Base-by-base conservation (phyloP, 2,329 filamentous ascomycete genomes). In the Cladophialophora immunda region DNA sequence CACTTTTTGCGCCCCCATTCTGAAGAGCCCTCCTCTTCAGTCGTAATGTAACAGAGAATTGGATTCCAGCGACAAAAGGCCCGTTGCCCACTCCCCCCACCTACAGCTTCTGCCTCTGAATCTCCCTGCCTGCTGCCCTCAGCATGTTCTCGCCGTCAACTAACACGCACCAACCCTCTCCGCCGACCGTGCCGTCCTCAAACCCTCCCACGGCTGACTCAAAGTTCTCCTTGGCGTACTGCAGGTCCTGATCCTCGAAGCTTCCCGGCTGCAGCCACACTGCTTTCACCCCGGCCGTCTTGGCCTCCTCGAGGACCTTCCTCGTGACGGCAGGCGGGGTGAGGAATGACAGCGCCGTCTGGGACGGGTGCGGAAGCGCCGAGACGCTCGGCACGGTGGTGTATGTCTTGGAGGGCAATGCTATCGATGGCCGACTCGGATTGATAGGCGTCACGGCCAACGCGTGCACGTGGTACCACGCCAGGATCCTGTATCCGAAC, bases 201-300 rank as follows among this genome's bases (percentile, higher is more conserved):
- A 41, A 89, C 82, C 85, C 89, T 68, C 83, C 87, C 50, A 92
- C 90, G 38, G 93, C 85, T 54, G 83, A 90, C 71, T 88, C 82
- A 74, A 95, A 97, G 70, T 90, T 85, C 54, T 81, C 81, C 67
- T 84, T 82, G 2, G 92, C 93, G 78, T 87, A 93, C 47, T 85
- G 81, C 69, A 97, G 76, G 25, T 93, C 90, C 65, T 88, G 87
- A 59, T 91, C 87, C 76, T 97, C 89, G 76, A 91, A 98, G 17
- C 89, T 94, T 0, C 94, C 95, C 0, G 95, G 95, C 81, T 98
- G 95, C 71, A 98, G 81, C 91, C 92, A 97, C 4, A 97, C 89
- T 29, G 92, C 86, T 19, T 87, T 85, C 53, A 97, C 81, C 2
- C 93, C 90, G 11, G 91, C 83, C 64, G 86, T 82, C 78, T 89